These are phyloP conservation scores for Colletotrichum echinochloae DNA, from an alignment of 2,329 filamentous ascomycete genomes.

Conservation along the genomic window DNA sequence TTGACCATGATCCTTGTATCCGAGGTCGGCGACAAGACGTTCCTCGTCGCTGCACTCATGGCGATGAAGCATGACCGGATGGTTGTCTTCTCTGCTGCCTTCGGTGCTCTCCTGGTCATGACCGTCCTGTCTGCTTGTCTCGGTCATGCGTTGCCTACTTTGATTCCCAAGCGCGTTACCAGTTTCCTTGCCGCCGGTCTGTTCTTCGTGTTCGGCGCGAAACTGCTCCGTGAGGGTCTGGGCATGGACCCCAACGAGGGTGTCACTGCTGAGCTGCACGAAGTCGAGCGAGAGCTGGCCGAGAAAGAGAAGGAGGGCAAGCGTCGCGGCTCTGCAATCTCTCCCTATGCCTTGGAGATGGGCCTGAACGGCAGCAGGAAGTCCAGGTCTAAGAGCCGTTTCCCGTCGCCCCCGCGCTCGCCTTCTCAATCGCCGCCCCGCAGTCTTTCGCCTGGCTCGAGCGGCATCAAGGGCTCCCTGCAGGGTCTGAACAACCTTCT, in stretches of 20 bases:
- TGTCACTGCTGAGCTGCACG: constrained; percentile 96
- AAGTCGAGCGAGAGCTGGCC: constrained; percentile 92
- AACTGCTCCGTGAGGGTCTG: constrained; percentile 86
- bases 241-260: constrained; percentile 91
- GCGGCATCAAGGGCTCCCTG: constrained; percentile 51
- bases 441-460: constrained; percentile 62
- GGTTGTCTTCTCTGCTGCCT: constrained; percentile 95
- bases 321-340: constrained; percentile 74
- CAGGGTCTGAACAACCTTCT: constrained; percentile 86
- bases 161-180: constrained; percentile 92
- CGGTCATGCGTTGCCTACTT: constrained; percentile 89
- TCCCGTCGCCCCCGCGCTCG: constrained; percentile 84
- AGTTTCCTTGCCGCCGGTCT: constrained; percentile 86
- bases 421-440: constrained; percentile 81
- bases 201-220: constrained; percentile 90
- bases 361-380: constrained; percentile 75
- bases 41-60: constrained; percentile 96
- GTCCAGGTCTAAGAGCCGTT: constrained; percentile 78
- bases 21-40: constrained; percentile 98
- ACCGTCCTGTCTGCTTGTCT: constrained; percentile 93
- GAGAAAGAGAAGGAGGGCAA: constrained; percentile 88
- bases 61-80: constrained; percentile 97
- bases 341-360: constrained; percentile 83
- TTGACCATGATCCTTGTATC: constrained; percentile 98
- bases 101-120: constrained; percentile 91